Base-by-base conservation (phyloP, 768 basidiomycete species). In the Boletus insuetus region DNA sequence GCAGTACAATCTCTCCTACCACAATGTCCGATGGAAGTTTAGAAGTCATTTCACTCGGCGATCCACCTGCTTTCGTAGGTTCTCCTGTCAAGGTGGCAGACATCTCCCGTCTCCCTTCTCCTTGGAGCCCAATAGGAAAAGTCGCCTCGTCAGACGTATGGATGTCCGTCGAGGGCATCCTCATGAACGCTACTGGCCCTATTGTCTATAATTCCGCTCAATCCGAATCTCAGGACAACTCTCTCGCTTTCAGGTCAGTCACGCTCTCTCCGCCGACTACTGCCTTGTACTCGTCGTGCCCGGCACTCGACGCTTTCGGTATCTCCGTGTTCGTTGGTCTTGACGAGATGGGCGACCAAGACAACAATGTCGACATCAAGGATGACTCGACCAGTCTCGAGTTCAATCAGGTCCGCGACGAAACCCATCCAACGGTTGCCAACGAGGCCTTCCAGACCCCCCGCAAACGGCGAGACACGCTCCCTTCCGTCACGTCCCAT, bases 91-190 rank as follows among this genome's bases (percentile, higher is more conserved):
- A n/a, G 12, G n/a, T 46, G 2, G 13, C 42, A 8, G 46, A 55
- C 43, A 13, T 43, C 11, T 41, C 11, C 9, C 64, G 24, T 29
- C 70, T 70, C 16, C 61, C 66, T 14, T 72, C 69, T 3, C 69
- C 70, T 5, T 72, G 69, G 69, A 69, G 69, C 17, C 70, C 69
- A 6, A 6, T 46, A 19, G 66, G 59, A 49, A 56, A 41, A 19
- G 3, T 16, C 1, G 17, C 58, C 3, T 22, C 55, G 6, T 16
- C 41, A 10, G 43, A 64, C 17, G 53, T 72, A 1, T 71, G 68
- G 68, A 49, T 70, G 46, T 58, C 69, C 47, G 47, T 54, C 11
- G 51, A 66, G 8, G 68, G 68, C 2, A 2, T 53, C 9, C 51
- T 71, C 49, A 26, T 31, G 40, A 58, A 55, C 6, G 61, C 61